A percentile compares a stretch with the other conserved stretches of the same genome.
Evolutionary conservation across 2,329 filamentous ascomycete species (phyloP).

Genomic region (Cytospora paraplurivora): DNA sequence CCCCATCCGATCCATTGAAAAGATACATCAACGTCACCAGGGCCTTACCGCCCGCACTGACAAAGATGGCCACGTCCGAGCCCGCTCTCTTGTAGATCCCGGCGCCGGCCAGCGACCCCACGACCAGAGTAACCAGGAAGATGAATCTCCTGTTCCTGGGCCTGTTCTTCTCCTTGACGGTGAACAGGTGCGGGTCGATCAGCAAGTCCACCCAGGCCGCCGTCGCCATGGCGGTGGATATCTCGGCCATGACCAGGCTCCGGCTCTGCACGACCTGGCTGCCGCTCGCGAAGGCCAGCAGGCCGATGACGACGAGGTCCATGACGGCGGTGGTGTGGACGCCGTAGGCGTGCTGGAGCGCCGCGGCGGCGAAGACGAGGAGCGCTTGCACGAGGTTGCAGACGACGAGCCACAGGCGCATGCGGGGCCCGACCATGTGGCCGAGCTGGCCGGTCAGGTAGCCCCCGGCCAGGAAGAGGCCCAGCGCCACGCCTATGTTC

Average conservation of each 20-base stretch:
- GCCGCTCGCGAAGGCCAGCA: conserved; percentile 58
- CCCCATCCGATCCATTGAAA: conserved; percentile 44
- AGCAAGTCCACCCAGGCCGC: conserved; percentile 63
- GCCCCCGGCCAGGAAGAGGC: conserved; percentile 57
- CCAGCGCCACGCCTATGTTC: conserved; percentile 58
- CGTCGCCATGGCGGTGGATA: conserved; percentile 66
- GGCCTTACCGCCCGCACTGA: conserved; percentile 49
- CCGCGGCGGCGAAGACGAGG: conserved; percentile 56
- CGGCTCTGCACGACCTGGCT: conserved; percentile 61
- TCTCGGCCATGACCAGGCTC: conserved; percentile 59
- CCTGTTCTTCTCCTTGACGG: conserved; percentile 44
- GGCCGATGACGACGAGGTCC: conserved; percentile 49
- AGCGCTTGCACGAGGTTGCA: conserved; percentile 58
- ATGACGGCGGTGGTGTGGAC: conserved; percentile 39
- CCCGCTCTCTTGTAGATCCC: conserved; percentile 48
- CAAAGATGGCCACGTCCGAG: conserved; percentile 46
- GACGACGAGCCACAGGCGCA: conserved; percentile 55
- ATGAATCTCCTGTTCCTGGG: conserved; percentile 51
- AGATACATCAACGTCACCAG: conserved; percentile 49
- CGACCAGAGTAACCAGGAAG: conserved; percentile 51
- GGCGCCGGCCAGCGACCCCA: conserved; percentile 55
- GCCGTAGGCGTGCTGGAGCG: conserved; percentile 48
- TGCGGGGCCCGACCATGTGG: conserved; percentile 52
- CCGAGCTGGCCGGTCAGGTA: conserved; percentile 59
- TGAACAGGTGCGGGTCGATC: conserved; percentile 55